Percentiles rank a stretch among this genome's conserved stretches.
phyloP scores from a whole-genome alignment of 202 grass and related monocot genomes.

The Saccharum hybrid region DNA sequence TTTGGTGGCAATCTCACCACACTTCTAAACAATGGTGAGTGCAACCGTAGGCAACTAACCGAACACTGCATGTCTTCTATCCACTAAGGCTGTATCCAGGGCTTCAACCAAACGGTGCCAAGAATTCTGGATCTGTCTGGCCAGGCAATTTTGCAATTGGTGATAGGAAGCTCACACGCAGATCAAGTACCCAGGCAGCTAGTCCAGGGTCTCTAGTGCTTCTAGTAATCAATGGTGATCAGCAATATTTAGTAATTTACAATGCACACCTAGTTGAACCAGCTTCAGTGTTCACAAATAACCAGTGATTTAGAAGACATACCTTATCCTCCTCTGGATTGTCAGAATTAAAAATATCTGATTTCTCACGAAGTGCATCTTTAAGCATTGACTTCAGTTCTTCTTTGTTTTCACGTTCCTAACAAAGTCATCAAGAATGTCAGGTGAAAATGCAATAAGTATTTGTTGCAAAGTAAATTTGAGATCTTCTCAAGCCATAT shows the following conservation, averaged over 20 bases:
- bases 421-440: constrained; percentile 43
- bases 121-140: not conserved
- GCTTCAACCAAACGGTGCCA: not conserved
- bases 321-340: constrained; percentile 94
- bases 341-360: constrained; percentile 98
- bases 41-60: not conserved
- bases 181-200: not conserved
- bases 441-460: constrained; percentile 29
- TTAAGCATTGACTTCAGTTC: constrained; percentile 92
- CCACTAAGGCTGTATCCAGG: not conserved
- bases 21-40: not conserved
- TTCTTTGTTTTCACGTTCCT: constrained; percentile 83
- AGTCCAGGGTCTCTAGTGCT: not conserved
- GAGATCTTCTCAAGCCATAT: constrained; percentile 29
- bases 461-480: constrained; percentile 19
- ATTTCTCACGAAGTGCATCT: constrained; percentile 84
- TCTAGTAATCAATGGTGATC: not conserved
- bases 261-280: not conserved
- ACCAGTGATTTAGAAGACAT: constrained; percentile 25
- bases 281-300: constrained; percentile 21
- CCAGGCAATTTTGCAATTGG: not conserved
- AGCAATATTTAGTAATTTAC: not conserved
- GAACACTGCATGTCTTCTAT: not conserved
- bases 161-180: not conserved
- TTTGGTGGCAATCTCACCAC: not conserved